These are phyloP conservation scores for Drosera capensis DNA, from an alignment of 148 eudicot genomes.

Conservation along the genomic window DNA sequence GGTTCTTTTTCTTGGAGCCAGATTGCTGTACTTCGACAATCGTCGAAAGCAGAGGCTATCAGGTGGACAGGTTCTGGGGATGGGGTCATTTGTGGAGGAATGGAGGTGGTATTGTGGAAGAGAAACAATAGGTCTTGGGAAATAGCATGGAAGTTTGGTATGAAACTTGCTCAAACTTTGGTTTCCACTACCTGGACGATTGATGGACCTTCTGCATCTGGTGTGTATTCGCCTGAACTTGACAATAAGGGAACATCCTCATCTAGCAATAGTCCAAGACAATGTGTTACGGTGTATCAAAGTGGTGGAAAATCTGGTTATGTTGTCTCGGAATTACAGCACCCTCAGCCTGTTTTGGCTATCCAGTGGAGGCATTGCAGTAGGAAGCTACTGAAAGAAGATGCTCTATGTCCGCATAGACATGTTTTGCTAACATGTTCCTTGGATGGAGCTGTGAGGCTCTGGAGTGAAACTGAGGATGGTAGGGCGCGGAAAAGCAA, in stretches of 20 bases:
- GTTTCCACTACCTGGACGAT: conserved; percentile 73
- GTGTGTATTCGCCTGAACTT: conserved; percentile 19
- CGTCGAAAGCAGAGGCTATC: conserved; percentile 58
- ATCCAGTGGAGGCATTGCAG: conserved; percentile 88
- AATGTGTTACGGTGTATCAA: conserved; percentile 37
- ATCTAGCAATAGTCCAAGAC: conserved; percentile 13
- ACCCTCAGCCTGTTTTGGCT: conserved; percentile 68
- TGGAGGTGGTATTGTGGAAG: conserved; percentile 80
- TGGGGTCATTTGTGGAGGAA: conserved; percentile 72
- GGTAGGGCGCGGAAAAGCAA: conserved; percentile 38
- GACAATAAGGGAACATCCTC: conserved; percentile 19
- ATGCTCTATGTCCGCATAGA: conserved; percentile 22
- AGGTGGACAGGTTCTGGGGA: conserved; percentile 93
- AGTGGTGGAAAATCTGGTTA: conserved; percentile 32
- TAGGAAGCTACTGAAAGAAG: conserved; percentile 20
- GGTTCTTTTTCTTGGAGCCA: conserved; percentile 99
- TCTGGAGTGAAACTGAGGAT: conserved; percentile 87
- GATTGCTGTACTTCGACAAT: conserved; percentile 72
- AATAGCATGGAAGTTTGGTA: conserved; percentile 71
- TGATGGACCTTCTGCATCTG: conserved; percentile 57
- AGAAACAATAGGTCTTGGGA: conserved; percentile 58
- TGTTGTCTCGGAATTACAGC: conserved; percentile 40
- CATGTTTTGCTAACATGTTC: conserved; percentile 64
- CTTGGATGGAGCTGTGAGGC: conserved; percentile 78
- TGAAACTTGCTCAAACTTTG: conserved; percentile 48